phyloP scores from a whole-genome alignment of 2,329 filamentous ascomycete species.

The Fusarium metavorans region DNA sequence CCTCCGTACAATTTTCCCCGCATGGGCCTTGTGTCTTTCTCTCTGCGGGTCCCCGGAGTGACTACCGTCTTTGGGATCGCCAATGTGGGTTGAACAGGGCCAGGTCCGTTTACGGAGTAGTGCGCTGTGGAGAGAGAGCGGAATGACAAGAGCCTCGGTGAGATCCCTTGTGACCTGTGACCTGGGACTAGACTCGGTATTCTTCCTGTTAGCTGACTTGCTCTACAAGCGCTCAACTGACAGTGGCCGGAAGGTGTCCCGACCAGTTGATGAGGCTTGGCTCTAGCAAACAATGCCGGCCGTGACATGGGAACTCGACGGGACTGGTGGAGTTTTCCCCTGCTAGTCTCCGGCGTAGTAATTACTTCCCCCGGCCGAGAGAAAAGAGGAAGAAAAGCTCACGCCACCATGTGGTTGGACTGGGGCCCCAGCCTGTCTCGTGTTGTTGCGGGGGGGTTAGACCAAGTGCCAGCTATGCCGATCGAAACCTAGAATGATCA shows the following conservation, averaged over 20 bases:
- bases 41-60: slow-evolving; percentile 6
- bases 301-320: background rate
- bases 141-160: background rate
- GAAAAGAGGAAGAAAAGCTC: slow-evolving; percentile 4
- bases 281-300: background rate
- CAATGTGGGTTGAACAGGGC: background rate
- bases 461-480: background rate
- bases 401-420: slow-evolving; percentile 1
- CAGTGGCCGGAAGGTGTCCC: background rate
- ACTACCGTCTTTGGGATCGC: slow-evolving; percentile 13
- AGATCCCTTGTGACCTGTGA: background rate
- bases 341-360: slow-evolving; percentile 2
- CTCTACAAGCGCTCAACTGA: background rate
- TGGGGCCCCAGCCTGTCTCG: slow-evolving; percentile 22
- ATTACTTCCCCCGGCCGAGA: slow-evolving; percentile 10
- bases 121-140: background rate
- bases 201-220: background rate
- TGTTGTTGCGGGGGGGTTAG: slow-evolving; percentile 13
- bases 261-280: background rate
- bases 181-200: background rate
- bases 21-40: slow-evolving; percentile 1
- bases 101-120: background rate
- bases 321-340: slow-evolving; percentile 2
- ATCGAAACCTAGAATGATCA: background rate
- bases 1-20: slow-evolving; percentile 9